These are phyloP conservation scores for Lotmaria passim DNA, from an alignment of 208 protist genomes.

Conservation along the genomic window DNA sequence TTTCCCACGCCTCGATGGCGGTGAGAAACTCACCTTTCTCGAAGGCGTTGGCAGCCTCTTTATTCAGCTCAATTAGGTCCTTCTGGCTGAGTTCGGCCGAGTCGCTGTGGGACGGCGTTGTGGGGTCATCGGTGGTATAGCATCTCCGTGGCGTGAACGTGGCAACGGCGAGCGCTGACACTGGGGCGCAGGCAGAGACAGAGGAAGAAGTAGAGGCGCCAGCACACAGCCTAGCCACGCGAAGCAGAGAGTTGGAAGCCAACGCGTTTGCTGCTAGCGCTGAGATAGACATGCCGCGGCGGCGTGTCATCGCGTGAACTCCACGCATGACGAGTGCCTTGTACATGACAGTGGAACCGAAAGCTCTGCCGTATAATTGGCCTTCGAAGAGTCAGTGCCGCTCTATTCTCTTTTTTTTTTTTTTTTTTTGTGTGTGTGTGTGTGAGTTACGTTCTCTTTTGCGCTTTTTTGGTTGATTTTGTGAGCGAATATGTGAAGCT, in stretches of 20 bases:
- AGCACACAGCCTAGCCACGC: no score
- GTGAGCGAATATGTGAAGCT: no score
- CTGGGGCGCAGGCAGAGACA: not conserved
- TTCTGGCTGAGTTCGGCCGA: slow-evolving; percentile 21
- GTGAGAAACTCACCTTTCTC: slow-evolving; percentile 63
- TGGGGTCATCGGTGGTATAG: slow-evolving; percentile 7
- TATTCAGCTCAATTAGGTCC: slow-evolving; percentile 72
- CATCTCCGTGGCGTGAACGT: slow-evolving; percentile 2
- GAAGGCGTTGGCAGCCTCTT: slow-evolving; percentile 55
- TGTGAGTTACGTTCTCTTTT: not conserved
- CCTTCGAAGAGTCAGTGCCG: no score
- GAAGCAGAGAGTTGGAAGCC: not conserved
- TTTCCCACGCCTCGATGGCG: slow-evolving; percentile 78
- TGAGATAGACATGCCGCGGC: not conserved
- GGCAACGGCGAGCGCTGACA: not conserved
- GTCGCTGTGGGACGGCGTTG: not conserved
- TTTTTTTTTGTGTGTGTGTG: no score
- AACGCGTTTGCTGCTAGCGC: not conserved
- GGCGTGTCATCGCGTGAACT: not conserved
- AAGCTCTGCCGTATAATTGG: no score
- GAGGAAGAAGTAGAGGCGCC: not conserved
- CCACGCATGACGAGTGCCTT: not conserved
- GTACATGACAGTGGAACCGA: no score
- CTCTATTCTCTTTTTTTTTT: no score
- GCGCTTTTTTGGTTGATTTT: no score